Conservation (phyloP, 495 filamentous ascomycete species). For the Hypoxylon cercidicola region DNA sequence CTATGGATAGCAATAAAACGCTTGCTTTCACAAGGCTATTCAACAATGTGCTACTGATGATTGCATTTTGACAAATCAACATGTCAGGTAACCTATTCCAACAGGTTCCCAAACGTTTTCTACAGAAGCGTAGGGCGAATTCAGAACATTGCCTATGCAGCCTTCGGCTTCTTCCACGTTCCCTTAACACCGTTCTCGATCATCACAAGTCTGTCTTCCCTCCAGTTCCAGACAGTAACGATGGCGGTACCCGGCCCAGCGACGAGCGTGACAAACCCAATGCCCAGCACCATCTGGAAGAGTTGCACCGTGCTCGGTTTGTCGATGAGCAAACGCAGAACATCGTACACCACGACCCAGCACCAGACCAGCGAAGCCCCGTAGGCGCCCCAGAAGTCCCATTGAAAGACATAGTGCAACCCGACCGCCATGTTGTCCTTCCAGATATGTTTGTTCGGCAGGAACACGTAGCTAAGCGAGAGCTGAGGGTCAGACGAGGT, state of each 20-base stretch:
- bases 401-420: constrained; percentile 46
- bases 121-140: background rate
- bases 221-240: constrained; percentile 47
- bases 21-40: background rate
- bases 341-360: constrained; percentile 39
- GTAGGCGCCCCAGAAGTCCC: constrained; percentile 43
- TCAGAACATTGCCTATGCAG: constrained; percentile 11
- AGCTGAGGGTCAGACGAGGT: constrained; percentile 36
- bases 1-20: constrained; percentile 25
- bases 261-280: constrained; percentile 30
- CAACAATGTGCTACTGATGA: background rate
- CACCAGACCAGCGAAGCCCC: constrained; percentile 38
- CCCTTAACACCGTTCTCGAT: constrained; percentile 34
- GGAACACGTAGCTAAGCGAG: constrained; percentile 39
- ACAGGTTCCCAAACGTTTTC: no score
- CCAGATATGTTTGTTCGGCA: constrained; percentile 29
- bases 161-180: constrained; percentile 40
- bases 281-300: constrained; percentile 24
- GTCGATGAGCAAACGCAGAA: constrained; percentile 33
- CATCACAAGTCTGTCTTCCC: constrained; percentile 47
- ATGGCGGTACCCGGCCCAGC: constrained; percentile 46
- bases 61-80: background rate
- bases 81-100: background rate
- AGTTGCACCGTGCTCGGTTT: constrained; percentile 10
- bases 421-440: constrained; percentile 35